These are phyloP conservation scores for Sisymbrium irio DNA, from an alignment of 345 rosid species.

Conservation along the genomic window DNA sequence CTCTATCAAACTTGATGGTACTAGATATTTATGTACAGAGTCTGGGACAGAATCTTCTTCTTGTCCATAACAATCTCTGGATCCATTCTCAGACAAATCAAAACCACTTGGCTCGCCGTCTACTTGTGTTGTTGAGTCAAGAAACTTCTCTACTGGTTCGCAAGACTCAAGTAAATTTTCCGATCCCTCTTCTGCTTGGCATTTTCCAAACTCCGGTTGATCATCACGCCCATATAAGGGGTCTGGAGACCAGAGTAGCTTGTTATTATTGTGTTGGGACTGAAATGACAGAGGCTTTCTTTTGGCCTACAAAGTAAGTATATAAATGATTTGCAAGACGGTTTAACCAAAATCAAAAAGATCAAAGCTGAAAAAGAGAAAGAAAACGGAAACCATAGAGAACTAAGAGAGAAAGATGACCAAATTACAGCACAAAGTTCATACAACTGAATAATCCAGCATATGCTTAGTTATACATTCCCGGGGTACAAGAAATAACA, in stretches of 20 bases:
- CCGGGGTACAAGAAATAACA: background rate
- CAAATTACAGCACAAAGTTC: background rate
- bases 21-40: slow-evolving; percentile 50
- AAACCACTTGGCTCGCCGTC: slow-evolving; percentile 29
- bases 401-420: background rate
- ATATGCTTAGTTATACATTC: background rate
- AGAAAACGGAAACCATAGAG: background rate
- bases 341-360: background rate
- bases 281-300: slow-evolving; percentile 59
- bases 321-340: background rate
- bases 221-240: slow-evolving; percentile 46
- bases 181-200: slow-evolving; percentile 42
- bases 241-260: slow-evolving; percentile 52
- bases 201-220: slow-evolving; percentile 26
- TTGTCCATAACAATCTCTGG: slow-evolving; percentile 35
- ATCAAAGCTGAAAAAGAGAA: background rate
- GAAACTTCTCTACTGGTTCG: slow-evolving; percentile 68
- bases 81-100: slow-evolving; percentile 24
- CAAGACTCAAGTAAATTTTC: slow-evolving; percentile 60
- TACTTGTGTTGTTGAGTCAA: slow-evolving; percentile 44
- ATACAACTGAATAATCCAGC: background rate
- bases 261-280: slow-evolving; percentile 40
- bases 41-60: slow-evolving; percentile 28
- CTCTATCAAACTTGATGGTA: slow-evolving; percentile 71
- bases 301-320: slow-evolving; percentile 58